phyloP scores from a whole-genome alignment of 2,329 filamentous ascomycete genomes.

The Blastomyces percursus region DNA sequence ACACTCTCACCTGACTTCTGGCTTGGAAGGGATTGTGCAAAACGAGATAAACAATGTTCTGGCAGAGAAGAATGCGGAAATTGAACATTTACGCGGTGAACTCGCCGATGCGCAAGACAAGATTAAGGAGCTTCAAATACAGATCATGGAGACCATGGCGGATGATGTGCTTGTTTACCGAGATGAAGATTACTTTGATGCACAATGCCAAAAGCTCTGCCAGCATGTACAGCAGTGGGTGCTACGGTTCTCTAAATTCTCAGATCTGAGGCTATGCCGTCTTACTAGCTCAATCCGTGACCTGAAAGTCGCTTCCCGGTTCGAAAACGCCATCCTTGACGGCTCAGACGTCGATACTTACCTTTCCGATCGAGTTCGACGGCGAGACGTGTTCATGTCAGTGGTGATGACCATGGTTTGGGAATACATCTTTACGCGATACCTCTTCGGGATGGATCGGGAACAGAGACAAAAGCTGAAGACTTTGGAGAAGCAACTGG shows the following conservation, averaged over 20 bases:
- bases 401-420: conserved; percentile 99
- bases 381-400: conserved; percentile 94
- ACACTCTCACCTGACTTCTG: conserved; percentile 51
- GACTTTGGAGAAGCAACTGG: conserved; percentile 79
- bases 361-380: conserved; percentile 73
- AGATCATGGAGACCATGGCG: conserved; percentile 47
- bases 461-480: conserved; percentile 98
- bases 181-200: conserved; percentile 93
- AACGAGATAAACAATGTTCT: conserved; percentile 54
- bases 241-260: conserved; percentile 93
- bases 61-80: conserved; percentile 74
- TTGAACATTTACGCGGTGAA: conserved; percentile 64
- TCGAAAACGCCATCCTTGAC: conserved; percentile 90
- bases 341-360: conserved; percentile 86
- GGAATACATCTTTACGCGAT: conserved; percentile 97
- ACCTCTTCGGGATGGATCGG: conserved; percentile 96
- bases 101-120: conserved; percentile 59
- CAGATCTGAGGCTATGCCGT: conserved; percentile 79
- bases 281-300: conserved; percentile 74
- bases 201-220: conserved; percentile 85
- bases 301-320: conserved; percentile 83
- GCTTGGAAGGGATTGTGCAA: conserved; percentile 51
- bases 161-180: conserved; percentile 68
- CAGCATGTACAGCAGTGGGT: conserved; percentile 98
- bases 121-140: conserved; percentile 48